Conservation (phyloP, 164 flowering plant species). For the Protea cynaroides region DNA sequence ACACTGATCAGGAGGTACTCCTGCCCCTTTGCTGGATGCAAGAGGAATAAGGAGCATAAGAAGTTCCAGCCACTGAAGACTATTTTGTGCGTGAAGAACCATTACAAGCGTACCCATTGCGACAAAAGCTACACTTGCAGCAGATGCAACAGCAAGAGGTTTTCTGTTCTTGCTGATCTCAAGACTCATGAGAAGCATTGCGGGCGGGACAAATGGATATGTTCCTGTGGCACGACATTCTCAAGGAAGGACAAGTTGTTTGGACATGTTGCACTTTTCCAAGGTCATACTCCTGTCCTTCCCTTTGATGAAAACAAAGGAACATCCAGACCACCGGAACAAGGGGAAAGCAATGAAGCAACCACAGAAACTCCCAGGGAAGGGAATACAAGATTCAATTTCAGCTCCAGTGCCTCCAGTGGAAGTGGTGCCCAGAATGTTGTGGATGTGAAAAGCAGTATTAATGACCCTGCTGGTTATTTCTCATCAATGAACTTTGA, state of each 20-base stretch:
- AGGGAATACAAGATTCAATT: slow-evolving; percentile 32
- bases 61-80: slow-evolving; percentile 91
- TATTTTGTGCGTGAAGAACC: slow-evolving; percentile 80
- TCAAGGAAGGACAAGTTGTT: slow-evolving; percentile 93
- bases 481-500: slow-evolving; percentile 65
- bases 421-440: slow-evolving; percentile 22
- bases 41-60: slow-evolving; percentile 80
- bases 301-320: slow-evolving; percentile 58
- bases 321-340: slow-evolving; percentile 28
- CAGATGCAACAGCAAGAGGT: slow-evolving; percentile 74
- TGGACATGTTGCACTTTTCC: slow-evolving; percentile 82
- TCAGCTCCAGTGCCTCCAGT: slow-evolving; percentile 21
- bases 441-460: slow-evolving; percentile 36
- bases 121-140: slow-evolving; percentile 82
- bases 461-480: slow-evolving; percentile 36
- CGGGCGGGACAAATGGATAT: slow-evolving; percentile 80
- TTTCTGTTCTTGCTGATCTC: slow-evolving; percentile 84
- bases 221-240: slow-evolving; percentile 93
- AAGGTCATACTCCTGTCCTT: slow-evolving; percentile 87
- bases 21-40: slow-evolving; percentile 80
- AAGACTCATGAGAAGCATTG: slow-evolving; percentile 94
- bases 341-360: slow-evolving; percentile 33
- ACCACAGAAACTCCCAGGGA: slow-evolving; percentile 13
- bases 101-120: slow-evolving; percentile 88
- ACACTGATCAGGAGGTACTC: slow-evolving; percentile 66